Base-by-base conservation (phyloP, 73 alveolate species). In the Loxodes magnus region DNA sequence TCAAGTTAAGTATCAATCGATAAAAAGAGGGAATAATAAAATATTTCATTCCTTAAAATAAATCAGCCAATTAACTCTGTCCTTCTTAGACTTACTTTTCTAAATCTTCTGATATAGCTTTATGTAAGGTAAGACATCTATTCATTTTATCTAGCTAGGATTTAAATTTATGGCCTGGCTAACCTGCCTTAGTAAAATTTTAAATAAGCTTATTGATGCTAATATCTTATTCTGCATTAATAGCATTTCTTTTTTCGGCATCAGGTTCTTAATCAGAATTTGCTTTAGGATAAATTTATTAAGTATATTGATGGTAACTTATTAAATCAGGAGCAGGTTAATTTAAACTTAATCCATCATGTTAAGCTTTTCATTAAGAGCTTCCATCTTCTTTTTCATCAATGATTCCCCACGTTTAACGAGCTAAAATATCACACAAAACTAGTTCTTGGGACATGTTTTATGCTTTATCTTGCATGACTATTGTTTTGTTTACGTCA, bases 21-120 rank as follows among this genome's bases (percentile, higher is more conserved):
- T 77, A 89, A 70, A 93, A 86, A 10, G 94, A 79, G 16, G 92
- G 96, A 22, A 93, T 69, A 27, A 89, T 25, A 63, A 68, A 79
- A 46, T 64, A 76, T 72, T 65, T 86, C 29, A 88, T 87, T 43
- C 83, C 92, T 15, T 58, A 48, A 62, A 74, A 89, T 53, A 93
- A 21, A 28, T 44, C 71, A 48, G 31, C 68, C 16, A 41, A 50
- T 20, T 46, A 77, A 12, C 34, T 64, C 39, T 66, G 66, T 33
- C 67, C 71, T 34, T 66, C 74, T 49, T 67, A 69, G 31, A 43
- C 28, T 34, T 35, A 52, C 49, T 73, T 25, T 16, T 64, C 74
- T 3, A 41, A 36, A 17, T 77, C 90, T 52, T 77, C 90, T 58
- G 67, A 68, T 3, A 70, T 79, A 25, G 71, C 64, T 36, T 64